phyloP scores from a whole-genome alignment of 2,329 filamentous ascomycete genomes.

The Colletotrichum viniferum region DNA sequence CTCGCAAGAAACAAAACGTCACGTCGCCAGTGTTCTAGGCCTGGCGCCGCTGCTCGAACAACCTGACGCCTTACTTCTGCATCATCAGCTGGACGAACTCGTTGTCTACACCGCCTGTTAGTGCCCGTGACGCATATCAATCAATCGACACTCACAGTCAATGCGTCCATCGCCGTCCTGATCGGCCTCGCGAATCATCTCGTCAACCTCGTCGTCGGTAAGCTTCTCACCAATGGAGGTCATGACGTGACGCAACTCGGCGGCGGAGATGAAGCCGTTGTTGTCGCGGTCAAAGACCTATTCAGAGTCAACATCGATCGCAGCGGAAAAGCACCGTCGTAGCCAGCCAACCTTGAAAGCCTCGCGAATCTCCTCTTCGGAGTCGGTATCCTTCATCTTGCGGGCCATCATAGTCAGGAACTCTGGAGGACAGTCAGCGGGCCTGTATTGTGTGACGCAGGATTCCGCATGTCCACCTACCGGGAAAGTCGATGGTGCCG shows the following conservation, averaged over 20 bases:
- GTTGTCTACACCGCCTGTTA: constrained; percentile 64
- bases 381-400: constrained; percentile 94
- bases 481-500: constrained; percentile 89
- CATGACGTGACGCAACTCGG: constrained; percentile 89
- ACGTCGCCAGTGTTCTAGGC: background rate
- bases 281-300: constrained; percentile 86
- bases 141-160: constrained; percentile 67
- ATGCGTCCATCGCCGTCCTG: constrained; percentile 89
- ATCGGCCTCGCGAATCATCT: constrained; percentile 92
- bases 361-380: constrained; percentile 88
- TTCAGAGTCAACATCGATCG: background rate
- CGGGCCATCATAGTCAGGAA: constrained; percentile 94
- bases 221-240: constrained; percentile 91
- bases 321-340: background rate
- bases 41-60: constrained; percentile 7
- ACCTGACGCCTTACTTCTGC: constrained; percentile 72
- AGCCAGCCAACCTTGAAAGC: constrained; percentile 76
- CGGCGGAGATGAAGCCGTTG: constrained; percentile 90
- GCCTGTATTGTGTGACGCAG: background rate
- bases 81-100: constrained; percentile 96
- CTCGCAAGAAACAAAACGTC: constrained; percentile 5
- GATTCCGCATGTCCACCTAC: constrained; percentile 51
- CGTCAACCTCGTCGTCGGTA: constrained; percentile 87
- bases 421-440: constrained; percentile 59
- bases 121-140: background rate